Evolutionary conservation across 1,284 basidiomycete genomes (phyloP).

Genomic region (Sanghuangporus baumii): DNA sequence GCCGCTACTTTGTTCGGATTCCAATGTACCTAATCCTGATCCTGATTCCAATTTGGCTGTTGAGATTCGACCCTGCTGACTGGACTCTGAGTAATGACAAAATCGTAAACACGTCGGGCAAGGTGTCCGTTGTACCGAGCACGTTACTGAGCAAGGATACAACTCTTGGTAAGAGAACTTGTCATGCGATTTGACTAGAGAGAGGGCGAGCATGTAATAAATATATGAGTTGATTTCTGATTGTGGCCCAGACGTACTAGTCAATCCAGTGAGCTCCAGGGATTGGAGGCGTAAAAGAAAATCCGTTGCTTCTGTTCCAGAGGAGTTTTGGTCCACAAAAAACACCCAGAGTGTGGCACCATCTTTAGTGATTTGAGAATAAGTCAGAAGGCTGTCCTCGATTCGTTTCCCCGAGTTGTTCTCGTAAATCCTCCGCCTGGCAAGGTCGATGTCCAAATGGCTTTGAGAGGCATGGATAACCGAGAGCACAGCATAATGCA

Average conservation of each 20-base stretch:
- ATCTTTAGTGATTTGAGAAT: constrained; percentile 39
- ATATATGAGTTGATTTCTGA: not conserved
- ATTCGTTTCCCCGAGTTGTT: constrained; percentile 33
- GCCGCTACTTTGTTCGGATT: not conserved
- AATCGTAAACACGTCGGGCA: constrained; percentile 34
- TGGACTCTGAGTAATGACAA: constrained; percentile 21
- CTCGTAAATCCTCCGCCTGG: constrained; percentile 42
- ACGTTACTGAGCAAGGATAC: constrained; percentile 48
- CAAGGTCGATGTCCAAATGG: constrained; percentile 47
- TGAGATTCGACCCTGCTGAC: not conserved
- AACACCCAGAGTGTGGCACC: constrained; percentile 49
- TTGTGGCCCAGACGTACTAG: constrained; percentile 36
- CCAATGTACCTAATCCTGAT: constrained; percentile 20
- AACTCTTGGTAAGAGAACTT: constrained; percentile 26
- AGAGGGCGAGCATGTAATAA: not conserved
- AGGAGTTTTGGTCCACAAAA: constrained; percentile 33
- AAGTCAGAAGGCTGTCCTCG: constrained; percentile 44
- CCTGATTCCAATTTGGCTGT: not conserved
- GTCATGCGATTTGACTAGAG: constrained; percentile 1
- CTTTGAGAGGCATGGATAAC: constrained; percentile 27
- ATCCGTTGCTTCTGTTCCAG: constrained; percentile 25
- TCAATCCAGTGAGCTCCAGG: constrained; percentile 41
- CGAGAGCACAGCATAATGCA: constrained; percentile 44
- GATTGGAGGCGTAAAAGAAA: constrained; percentile 28
- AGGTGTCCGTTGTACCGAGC: constrained; percentile 35